Conservation (phyloP, 768 basidiomycete genomes). For the Chalciporus piperatus region DNA sequence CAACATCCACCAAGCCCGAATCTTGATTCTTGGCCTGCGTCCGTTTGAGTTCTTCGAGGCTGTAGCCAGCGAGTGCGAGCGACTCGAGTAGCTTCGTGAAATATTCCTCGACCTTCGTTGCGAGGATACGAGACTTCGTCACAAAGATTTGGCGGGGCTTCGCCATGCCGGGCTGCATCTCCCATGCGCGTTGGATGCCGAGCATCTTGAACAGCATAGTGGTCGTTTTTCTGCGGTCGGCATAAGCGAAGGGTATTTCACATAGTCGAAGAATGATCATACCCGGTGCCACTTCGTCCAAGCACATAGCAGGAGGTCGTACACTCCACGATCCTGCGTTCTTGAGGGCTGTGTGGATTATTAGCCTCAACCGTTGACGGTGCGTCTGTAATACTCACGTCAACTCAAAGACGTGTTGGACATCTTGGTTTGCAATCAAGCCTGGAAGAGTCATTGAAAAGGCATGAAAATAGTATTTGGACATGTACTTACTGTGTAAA, state of each 20-base stretch:
- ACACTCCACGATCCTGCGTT: conserved; percentile 59
- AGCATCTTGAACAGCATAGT: conserved; percentile 79
- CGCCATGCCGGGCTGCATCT: conserved; percentile 32
- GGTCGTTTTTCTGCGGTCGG: too few relatives aligned
- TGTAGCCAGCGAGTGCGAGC: conserved; percentile 34
- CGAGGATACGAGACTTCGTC: conserved; percentile 65
- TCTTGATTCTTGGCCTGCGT: conserved; percentile 20
- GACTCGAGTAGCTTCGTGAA: conserved; percentile 52
- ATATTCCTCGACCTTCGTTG: conserved; percentile 68
- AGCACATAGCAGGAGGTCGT: conserved; percentile 60
- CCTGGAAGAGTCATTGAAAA: conserved; percentile 10
- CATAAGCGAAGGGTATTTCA: too few relatives aligned
- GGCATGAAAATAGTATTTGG: background rate
- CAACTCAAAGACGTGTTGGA: conserved; percentile 28
- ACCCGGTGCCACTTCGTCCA: conserved; percentile 77
- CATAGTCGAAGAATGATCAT: conserved; percentile 2
- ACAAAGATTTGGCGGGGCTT: conserved; percentile 71
- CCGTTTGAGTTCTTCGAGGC: conserved; percentile 38
- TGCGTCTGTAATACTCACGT: conserved; percentile 11
- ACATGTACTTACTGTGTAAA: conserved; percentile 14
- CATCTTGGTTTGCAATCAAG: conserved; percentile 22
- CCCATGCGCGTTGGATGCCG: conserved; percentile 57
- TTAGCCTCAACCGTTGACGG: conserved; percentile 13
- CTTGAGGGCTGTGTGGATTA: conserved; percentile 35
- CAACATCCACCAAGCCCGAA: conserved; percentile 32